Evolutionary conservation across 768 basidiomycete species (phyloP).

Genomic region (Tulasnella sp.): DNA sequence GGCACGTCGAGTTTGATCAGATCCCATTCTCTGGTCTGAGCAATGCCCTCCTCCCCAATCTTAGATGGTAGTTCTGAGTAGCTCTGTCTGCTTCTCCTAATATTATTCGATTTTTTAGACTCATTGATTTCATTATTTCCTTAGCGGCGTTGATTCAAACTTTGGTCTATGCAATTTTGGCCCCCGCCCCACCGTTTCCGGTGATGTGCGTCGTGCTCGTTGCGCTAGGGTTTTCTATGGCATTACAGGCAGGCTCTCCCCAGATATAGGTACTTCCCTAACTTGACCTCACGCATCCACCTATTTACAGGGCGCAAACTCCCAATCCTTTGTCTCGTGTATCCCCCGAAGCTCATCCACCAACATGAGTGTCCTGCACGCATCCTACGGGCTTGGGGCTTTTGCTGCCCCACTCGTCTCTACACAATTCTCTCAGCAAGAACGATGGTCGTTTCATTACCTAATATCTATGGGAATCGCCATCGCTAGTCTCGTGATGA

Average conservation of each 20-base stretch:
- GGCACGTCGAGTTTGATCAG: slow-evolving; percentile 16
- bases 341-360: slow-evolving; percentile 58
- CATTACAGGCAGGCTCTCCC: slow-evolving; percentile 38
- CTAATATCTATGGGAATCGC: slow-evolving; percentile 57
- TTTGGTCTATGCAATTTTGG: slow-evolving; percentile 57
- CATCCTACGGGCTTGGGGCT: slow-evolving; percentile 53
- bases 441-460: slow-evolving; percentile 78
- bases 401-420: slow-evolving; percentile 68
- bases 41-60: background rate
- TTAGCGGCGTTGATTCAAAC: slow-evolving; percentile 53
- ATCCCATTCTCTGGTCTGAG: background rate
- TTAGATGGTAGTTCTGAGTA: slow-evolving; percentile 3
- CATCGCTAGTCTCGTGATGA: slow-evolving; percentile 42
- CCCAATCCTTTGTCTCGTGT: slow-evolving; percentile 68
- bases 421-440: slow-evolving; percentile 73
- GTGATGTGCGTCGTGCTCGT: slow-evolving; percentile 56
- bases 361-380: slow-evolving; percentile 73
- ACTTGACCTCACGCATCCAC: background rate
- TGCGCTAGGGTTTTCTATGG: slow-evolving; percentile 56
- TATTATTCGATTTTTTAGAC: background rate
- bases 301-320: slow-evolving; percentile 46
- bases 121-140: background rate
- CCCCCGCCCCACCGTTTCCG: slow-evolving; percentile 65
- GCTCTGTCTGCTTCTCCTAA: background rate
- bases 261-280: slow-evolving; percentile 46